Conservation (phyloP, 805 yeast genomes). For the Metschnikowia santaceciliae region DNA sequence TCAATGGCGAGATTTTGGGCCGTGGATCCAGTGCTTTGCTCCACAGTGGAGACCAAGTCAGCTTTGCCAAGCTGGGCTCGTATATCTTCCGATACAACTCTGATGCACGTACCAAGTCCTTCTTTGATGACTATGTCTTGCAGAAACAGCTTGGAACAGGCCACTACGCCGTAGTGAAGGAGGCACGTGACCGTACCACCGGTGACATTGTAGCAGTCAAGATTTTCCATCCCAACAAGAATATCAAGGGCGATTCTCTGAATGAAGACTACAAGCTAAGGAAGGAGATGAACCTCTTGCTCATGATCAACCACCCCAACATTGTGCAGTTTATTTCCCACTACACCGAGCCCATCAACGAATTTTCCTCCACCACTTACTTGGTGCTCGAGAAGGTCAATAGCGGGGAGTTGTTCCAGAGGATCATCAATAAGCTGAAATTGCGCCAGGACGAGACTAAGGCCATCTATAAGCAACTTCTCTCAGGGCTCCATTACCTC, state of each 20-base stretch:
- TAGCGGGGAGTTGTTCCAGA: conserved; percentile 71
- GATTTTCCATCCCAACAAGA: conserved; percentile 57
- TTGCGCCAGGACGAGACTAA: conserved; percentile 60
- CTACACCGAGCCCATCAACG: conserved; percentile 50
- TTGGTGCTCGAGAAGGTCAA: conserved; percentile 69
- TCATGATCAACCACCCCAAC: conserved; percentile 64
- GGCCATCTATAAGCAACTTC: conserved; percentile 49
- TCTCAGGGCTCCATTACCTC: conserved; percentile 36
- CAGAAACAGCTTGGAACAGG: conserved; percentile 69
- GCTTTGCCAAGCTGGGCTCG: conserved; percentile 50
- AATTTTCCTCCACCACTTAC: conserved; percentile 51
- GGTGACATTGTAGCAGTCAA: conserved; percentile 70
- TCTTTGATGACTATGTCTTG: conserved; percentile 53
- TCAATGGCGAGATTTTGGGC: conserved; percentile 54
- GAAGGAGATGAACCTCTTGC: conserved; percentile 64
- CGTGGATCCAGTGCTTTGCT: conserved; percentile 46
- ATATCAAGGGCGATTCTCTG: conserved; percentile 20
- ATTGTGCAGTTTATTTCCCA: conserved; percentile 62
- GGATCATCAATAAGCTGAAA: conserved; percentile 62
- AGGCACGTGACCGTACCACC: conserved; percentile 53
- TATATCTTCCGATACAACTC: conserved; percentile 45
- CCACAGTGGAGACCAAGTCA: conserved; percentile 60
- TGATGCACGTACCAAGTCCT: conserved; percentile 34
- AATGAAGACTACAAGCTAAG: conserved; percentile 39
- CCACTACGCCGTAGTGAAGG: conserved; percentile 78